Percentiles rank a stretch among this genome's conserved stretches.
Evolutionary conservation across 345 rosid species (phyloP).

Genomic region (Moricandia arvensis): DNA sequence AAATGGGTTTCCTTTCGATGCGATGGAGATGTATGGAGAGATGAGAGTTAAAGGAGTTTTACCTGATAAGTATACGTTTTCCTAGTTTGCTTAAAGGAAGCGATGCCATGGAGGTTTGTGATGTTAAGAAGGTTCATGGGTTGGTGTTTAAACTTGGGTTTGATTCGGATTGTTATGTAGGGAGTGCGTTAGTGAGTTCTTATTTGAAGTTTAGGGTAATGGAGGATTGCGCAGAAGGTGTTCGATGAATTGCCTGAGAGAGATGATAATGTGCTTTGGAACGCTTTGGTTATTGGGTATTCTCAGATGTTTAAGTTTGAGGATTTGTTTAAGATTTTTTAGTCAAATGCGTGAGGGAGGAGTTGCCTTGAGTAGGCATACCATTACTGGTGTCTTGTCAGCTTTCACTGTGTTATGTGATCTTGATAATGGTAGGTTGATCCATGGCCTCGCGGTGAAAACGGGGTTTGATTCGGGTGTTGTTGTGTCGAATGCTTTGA

Average conservation of each 20-base stretch:
- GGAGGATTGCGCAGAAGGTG: constrained; percentile 50
- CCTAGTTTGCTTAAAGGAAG: constrained; percentile 61
- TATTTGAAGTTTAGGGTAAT: constrained; percentile 43
- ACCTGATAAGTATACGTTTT: constrained; percentile 62
- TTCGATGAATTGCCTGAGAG: constrained; percentile 56
- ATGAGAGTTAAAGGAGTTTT: constrained; percentile 45
- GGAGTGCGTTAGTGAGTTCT: constrained; percentile 48
- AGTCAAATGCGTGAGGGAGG: constrained; percentile 46
- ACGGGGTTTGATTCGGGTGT: constrained; percentile 39
- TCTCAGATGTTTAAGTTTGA: constrained; percentile 46
- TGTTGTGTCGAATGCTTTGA: constrained; percentile 53
- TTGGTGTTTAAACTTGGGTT: constrained; percentile 53
- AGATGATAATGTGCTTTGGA: constrained; percentile 61
- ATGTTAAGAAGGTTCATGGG: constrained; percentile 53
- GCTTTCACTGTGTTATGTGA: constrained; percentile 46
- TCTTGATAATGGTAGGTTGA: constrained; percentile 41
- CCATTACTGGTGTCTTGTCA: constrained; percentile 53
- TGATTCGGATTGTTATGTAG: constrained; percentile 50
- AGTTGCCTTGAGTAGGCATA: constrained; percentile 38
- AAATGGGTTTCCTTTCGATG: constrained; percentile 43
- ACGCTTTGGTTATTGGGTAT: constrained; percentile 61
- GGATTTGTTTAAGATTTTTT: constrained; percentile 47
- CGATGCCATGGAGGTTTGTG: constrained; percentile 45
- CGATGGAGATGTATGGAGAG: constrained; percentile 43
- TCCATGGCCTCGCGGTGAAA: constrained; percentile 53